Conservation (phyloP, 352 stramenopile species). For the Globisporangium carolinianum region DNA sequence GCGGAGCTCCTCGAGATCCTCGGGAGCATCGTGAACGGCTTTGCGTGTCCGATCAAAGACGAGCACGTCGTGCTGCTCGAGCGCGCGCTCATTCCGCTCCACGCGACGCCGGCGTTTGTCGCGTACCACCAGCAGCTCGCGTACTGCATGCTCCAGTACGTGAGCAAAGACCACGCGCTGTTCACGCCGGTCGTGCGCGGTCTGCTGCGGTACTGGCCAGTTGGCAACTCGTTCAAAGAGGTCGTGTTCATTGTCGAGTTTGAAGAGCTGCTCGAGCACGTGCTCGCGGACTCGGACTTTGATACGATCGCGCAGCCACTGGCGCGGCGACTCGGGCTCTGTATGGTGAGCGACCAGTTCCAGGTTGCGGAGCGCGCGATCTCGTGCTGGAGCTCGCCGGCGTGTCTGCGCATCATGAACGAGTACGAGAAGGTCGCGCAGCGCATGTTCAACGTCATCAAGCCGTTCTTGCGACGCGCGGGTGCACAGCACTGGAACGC, state of each 20-base stretch:
- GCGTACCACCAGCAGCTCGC: conserved; percentile 86
- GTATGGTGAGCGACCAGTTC: conserved; percentile 79
- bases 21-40: conserved; percentile 86
- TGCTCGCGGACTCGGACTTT: conserved; percentile 73
- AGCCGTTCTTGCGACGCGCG: conserved; percentile 51
- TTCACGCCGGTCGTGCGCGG: conserved; percentile 77
- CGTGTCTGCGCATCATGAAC: conserved; percentile 85
- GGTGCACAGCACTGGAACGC: conserved; percentile 70
- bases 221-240: conserved; percentile 86
- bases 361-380: conserved; percentile 81
- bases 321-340: conserved; percentile 56
- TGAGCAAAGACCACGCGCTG: conserved; percentile 83
- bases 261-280: conserved; percentile 85
- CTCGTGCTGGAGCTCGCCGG: conserved; percentile 72
- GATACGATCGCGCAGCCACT: conserved; percentile 53
- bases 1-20: conserved; percentile 84
- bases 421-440: conserved; percentile 85
- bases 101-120: conserved; percentile 80
- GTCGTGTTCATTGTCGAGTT: conserved; percentile 87
- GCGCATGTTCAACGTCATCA: conserved; percentile 80
- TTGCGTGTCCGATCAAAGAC: conserved; percentile 85
- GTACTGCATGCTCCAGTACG: conserved; percentile 89
- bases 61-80: conserved; percentile 84
- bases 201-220: conserved; percentile 79
- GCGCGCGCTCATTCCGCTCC: conserved; percentile 79